Evolutionary conservation across 495 filamentous ascomycete species (phyloP).

Genomic region (Aspergillus sclerotioniger): DNA sequence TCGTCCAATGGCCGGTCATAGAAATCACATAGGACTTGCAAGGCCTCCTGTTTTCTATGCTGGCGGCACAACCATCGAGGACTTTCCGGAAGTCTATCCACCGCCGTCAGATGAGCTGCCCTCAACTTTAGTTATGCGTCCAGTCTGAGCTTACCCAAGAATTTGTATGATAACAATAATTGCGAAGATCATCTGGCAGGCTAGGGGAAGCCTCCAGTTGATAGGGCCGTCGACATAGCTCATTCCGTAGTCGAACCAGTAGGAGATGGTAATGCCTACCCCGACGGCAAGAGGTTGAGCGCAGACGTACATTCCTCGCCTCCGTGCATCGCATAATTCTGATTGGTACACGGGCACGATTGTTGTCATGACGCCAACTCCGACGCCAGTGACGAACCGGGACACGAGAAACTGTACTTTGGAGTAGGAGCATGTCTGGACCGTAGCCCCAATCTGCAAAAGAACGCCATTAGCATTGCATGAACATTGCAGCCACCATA

Average conservation of each 20-base stretch:
- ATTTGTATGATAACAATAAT: slow-evolving; percentile 34
- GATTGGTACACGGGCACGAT: slow-evolving; percentile 41
- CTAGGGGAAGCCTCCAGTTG: slow-evolving; percentile 46
- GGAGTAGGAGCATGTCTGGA: slow-evolving; percentile 43
- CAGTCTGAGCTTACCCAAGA: slow-evolving; percentile 26
- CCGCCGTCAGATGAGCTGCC: background rate
- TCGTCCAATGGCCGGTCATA: slow-evolving; percentile 39
- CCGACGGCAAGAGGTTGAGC: slow-evolving; percentile 44
- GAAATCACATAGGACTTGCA: slow-evolving; percentile 50
- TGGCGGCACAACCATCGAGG: slow-evolving; percentile 46
- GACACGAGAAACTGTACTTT: slow-evolving; percentile 46
- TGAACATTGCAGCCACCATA: slow-evolving; percentile 1
- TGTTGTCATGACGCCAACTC: slow-evolving; percentile 17
- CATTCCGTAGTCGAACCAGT: slow-evolving; percentile 50
- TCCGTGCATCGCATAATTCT: slow-evolving; percentile 41
- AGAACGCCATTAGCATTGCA: slow-evolving; percentile 26
- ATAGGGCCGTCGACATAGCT: slow-evolving; percentile 34
- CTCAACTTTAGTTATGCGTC: background rate
- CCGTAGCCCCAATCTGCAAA: slow-evolving; percentile 42
- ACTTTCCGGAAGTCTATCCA: slow-evolving; percentile 39
- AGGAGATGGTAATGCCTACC: slow-evolving; percentile 37
- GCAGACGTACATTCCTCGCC: slow-evolving; percentile 44
- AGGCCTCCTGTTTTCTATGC: slow-evolving; percentile 41
- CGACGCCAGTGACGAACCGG: slow-evolving; percentile 43
- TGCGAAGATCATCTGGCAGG: slow-evolving; percentile 42